Evolutionary conservation across 1,284 basidiomycete genomes (phyloP).

Genomic region (Apiotrichum laibachii): DNA sequence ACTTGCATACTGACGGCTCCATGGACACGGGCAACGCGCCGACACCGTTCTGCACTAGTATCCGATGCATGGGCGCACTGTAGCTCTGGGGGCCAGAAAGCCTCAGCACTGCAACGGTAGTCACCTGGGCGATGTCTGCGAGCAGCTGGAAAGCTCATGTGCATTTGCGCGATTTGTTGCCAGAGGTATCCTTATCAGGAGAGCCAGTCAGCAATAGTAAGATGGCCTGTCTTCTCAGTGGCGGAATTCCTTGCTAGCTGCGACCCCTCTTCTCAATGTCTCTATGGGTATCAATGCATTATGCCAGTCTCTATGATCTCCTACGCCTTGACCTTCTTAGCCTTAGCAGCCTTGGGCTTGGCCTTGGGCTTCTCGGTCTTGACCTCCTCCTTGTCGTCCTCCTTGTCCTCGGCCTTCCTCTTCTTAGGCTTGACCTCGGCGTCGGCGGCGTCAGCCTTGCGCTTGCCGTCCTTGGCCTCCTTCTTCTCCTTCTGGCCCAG

Average conservation of each 20-base stretch:
- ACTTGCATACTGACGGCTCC: too few relatives aligned
- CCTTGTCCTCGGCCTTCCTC: constrained; percentile 13
- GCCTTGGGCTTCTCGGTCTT: constrained; percentile 18
- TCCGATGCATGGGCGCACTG: too few relatives aligned
- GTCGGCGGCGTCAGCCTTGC: not conserved
- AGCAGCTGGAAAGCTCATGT: too few relatives aligned
- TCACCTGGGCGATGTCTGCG: too few relatives aligned
- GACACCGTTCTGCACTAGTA: too few relatives aligned
- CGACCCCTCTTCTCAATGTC: not conserved
- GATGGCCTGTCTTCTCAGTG: too few relatives aligned
- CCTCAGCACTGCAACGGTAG: too few relatives aligned
- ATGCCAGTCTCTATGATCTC: constrained; percentile 12
- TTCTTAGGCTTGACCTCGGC: constrained; percentile 13
- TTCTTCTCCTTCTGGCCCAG: constrained; percentile 26
- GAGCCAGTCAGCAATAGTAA: too few relatives aligned
- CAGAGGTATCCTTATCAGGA: too few relatives aligned
- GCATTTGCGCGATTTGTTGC: too few relatives aligned
- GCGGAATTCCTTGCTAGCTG: constrained; percentile 12
- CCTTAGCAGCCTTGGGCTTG: constrained; percentile 9
- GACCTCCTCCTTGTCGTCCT: constrained; percentile 21
- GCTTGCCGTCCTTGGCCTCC: constrained; percentile 44
- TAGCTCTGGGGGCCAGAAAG: too few relatives aligned
- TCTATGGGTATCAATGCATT: constrained; percentile 13
- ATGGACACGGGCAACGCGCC: too few relatives aligned
- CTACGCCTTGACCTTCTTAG: constrained; percentile 19